Base-by-base conservation (phyloP, 306 rosid genomes). In the Boehmeria nivea region DNA sequence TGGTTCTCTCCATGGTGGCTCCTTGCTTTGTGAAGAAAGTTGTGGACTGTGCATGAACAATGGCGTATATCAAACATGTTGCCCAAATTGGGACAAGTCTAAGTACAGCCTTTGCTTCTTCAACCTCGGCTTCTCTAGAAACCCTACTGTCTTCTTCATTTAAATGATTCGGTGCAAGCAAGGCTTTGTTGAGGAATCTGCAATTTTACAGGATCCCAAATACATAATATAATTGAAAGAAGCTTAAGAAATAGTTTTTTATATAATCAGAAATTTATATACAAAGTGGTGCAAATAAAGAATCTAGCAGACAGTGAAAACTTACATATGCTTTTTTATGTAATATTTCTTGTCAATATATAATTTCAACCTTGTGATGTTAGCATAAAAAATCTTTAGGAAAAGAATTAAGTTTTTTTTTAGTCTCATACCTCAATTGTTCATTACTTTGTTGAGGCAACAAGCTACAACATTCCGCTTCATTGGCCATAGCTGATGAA, bases 1-100 rank as follows among this genome's bases (percentile, higher is more conserved):
- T 17, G 23, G 72, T 59, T 59, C 80, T 71, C 31, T 82, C 78
- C 85, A 78, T 66, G 18, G 83, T 74, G 20, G 63, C 75, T 31
- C 83, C 83, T 66, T 74, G 83, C 64, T 74, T 70, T 53, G 72
- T 78, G 54, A 70, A 78, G 66, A 78, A 78, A 54, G 83, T 78
- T 8, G 74, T 53, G 20, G 21, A 14, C 59, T 78, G 83, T 22
- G 80, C 73, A 48, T 51, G 66, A 15, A 66, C 72, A 26, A 78
- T 23, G 1, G 66, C 80, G 24, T 42, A 78, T 17, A 25, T 51
- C 71, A 78, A 66, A 37, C 80, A 61, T 37, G 83, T 66, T 3
- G 24, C 64, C 83, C 77, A 78, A 10, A 78, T 78, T 3, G 79
- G 80, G 61, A 54, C 23, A 3, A 78, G 61, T 57, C 76, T 46